A percentile compares a stretch with the other conserved stretches of the same genome.
Evolutionary conservation across 805 yeast species (phyloP).

Genomic region (Scheffersomyces spartinae): DNA sequence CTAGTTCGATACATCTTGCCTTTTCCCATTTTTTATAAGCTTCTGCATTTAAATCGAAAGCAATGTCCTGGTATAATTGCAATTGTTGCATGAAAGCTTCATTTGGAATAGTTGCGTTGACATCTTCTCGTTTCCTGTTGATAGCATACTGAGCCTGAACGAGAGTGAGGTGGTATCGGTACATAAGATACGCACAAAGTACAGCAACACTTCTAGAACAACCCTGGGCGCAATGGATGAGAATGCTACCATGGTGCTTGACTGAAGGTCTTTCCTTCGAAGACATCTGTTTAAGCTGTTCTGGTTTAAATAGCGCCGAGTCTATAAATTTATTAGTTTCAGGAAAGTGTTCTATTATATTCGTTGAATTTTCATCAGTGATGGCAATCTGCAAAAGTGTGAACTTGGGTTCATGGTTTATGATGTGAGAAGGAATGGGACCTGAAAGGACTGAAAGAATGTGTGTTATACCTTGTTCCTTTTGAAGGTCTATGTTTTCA

Average conservation of each 20-base stretch:
- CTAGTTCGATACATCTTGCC: no score
- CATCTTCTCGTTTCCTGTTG: conserved; percentile 45
- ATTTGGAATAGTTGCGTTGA: conserved; percentile 72
- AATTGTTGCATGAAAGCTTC: conserved; percentile 66
- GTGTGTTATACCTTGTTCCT: conserved; percentile 50
- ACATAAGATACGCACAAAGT: conserved; percentile 38
- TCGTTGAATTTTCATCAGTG: conserved; percentile 59
- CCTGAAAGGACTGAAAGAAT: conserved; percentile 64
- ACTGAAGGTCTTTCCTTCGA: conserved; percentile 6
- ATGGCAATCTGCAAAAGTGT: conserved; percentile 50
- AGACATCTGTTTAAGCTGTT: conserved; percentile 11
- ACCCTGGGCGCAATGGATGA: conserved; percentile 45
- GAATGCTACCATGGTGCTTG: conserved; percentile 31
- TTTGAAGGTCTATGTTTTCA: conserved; percentile 39
- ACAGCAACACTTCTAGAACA: conserved; percentile 37
- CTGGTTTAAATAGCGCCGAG: conserved; percentile 37
- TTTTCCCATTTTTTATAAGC: conserved; percentile 25
- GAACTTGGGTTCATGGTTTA: conserved; percentile 36
- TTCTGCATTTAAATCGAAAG: conserved; percentile 11
- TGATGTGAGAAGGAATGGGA: conserved; percentile 46
- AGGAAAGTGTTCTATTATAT: conserved; percentile 54
- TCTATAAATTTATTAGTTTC: conserved; percentile 58
- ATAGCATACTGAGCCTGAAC: conserved; percentile 67
- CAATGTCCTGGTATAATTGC: conserved; percentile 37
- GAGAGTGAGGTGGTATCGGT: conserved; percentile 40